Evolutionary conservation across 805 yeast genomes (phyloP).

Genomic region (Kodamaea restingae): DNA sequence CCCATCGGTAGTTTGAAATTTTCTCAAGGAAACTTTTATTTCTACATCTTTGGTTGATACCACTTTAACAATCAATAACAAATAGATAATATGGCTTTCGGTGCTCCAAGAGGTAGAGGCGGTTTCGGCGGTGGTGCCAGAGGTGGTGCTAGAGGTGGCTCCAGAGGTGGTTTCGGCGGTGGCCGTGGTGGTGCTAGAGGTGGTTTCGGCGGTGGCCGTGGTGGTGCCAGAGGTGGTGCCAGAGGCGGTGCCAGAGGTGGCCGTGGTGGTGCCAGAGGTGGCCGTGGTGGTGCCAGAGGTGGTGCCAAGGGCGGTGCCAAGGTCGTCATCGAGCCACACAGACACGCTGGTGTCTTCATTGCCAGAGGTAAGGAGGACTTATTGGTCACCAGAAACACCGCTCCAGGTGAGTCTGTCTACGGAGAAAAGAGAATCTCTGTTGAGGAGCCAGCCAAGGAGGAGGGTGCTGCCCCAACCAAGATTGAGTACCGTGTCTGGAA

Average conservation of each 20-base stretch:
- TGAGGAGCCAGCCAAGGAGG: constrained; percentile 89
- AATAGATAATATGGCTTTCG: constrained; percentile 58
- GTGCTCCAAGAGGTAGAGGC: constrained; percentile 63
- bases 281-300: constrained; percentile 68
- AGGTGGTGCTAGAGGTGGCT: constrained; percentile 36
- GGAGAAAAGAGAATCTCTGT: constrained; percentile 95
- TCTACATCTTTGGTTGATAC: constrained; percentile 8
- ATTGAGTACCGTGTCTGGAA: constrained; percentile 99
- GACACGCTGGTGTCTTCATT: constrained; percentile 98
- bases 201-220: constrained; percentile 49
- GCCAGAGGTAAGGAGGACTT: constrained; percentile 99
- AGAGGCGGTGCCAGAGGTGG: constrained; percentile 50
- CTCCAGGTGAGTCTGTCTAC: constrained; percentile 98
- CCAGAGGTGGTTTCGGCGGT: constrained; percentile 50
- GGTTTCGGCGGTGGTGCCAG: constrained; percentile 47
- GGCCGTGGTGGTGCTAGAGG: constrained; percentile 43
- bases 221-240: constrained; percentile 35
- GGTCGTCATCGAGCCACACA: constrained; percentile 97
- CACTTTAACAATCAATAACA: constrained; percentile 5
- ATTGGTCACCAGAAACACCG: constrained; percentile 91
- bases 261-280: constrained; percentile 51
- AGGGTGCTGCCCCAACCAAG: constrained; percentile 86
- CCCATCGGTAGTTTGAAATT: constrained; percentile 7
- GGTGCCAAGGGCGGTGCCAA: constrained; percentile 91
- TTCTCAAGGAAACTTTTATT: constrained; percentile 1